Percentiles rank a stretch among this genome's conserved stretches.
Conservation (phyloP, 2,329 filamentous ascomycete genomes). For the Penicillium sumatraense region DNA sequence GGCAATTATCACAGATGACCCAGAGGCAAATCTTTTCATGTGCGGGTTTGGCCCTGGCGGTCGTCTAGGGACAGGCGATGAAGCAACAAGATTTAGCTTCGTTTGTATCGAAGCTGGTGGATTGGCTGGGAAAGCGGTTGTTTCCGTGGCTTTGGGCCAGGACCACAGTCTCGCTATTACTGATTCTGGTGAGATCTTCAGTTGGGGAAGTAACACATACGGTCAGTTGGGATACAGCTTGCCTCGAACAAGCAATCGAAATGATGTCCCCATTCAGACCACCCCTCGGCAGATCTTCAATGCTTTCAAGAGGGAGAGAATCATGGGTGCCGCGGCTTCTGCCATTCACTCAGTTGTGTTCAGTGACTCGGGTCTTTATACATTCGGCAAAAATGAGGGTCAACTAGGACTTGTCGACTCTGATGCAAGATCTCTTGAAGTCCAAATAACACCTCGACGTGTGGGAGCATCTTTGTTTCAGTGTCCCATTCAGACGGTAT, state of each 20-base stretch:
- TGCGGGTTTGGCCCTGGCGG: conserved; percentile 92
- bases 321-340: conserved; percentile 85
- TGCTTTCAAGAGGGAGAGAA: conserved; percentile 80
- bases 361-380: conserved; percentile 79
- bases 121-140: conserved; percentile 73
- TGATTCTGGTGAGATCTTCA: conserved; percentile 86
- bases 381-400: conserved; percentile 93
- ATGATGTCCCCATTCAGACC: conserved; percentile 82
- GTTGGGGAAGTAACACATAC: conserved; percentile 87
- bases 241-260: conserved; percentile 64
- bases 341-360: conserved; percentile 89
- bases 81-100: conserved; percentile 86
- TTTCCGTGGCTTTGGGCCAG: conserved; percentile 81
- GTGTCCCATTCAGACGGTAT: conserved; percentile 74
- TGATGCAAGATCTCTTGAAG: conserved; percentile 85
- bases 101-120: conserved; percentile 77
- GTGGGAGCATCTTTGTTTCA: conserved; percentile 84
- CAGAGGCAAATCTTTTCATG: conserved; percentile 87
- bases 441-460: conserved; percentile 80
- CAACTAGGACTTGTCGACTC: conserved; percentile 94
- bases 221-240: conserved; percentile 86
- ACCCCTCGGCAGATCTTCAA: conserved; percentile 89
- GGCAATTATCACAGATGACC: conserved; percentile 83
- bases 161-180: conserved; percentile 89
- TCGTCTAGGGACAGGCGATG: conserved; percentile 84